A percentile compares a stretch with the other conserved stretches of the same genome.
phyloP scores from a whole-genome alignment of 2,329 filamentous ascomycete genomes.

The Hymenoscyphus scutula region DNA sequence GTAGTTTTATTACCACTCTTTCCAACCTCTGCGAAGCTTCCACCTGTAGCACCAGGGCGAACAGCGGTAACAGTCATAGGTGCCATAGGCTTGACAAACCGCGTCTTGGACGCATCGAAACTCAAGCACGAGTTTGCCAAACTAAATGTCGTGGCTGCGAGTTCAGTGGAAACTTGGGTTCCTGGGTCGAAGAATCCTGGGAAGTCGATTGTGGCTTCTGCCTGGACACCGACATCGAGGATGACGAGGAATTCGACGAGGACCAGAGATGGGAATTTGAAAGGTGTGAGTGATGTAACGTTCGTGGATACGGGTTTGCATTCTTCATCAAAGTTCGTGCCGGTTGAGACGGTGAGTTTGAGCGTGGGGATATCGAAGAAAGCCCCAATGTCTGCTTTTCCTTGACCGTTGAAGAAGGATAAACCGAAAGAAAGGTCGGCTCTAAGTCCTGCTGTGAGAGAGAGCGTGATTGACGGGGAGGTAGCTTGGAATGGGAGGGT shows the following conservation, averaged over 20 bases:
- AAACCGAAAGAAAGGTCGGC: slow-evolving; percentile 14
- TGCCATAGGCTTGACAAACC: slow-evolving; percentile 15
- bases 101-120: slow-evolving; percentile 11
- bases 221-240: slow-evolving; percentile 12
- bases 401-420: background rate
- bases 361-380: slow-evolving; percentile 17
- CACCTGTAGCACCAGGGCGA: background rate
- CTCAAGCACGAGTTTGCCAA: slow-evolving; percentile 15
- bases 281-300: background rate
- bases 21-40: background rate
- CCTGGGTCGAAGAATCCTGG: background rate
- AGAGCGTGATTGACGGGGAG: slow-evolving; percentile 11
- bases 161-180: background rate
- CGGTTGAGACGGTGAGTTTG: slow-evolving; percentile 9
- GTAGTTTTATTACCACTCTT: background rate
- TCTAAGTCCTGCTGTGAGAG: slow-evolving; percentile 11
- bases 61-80: background rate
- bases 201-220: slow-evolving; percentile 6
- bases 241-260: slow-evolving; percentile 3
- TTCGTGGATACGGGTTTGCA: slow-evolving; percentile 11
- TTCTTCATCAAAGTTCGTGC: slow-evolving; percentile 9
- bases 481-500: slow-evolving; percentile 16
- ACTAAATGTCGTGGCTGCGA: slow-evolving; percentile 9
- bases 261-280: slow-evolving; percentile 17
- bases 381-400: slow-evolving; percentile 8